Evolutionary conservation across 805 yeast species (phyloP).

Genomic region (Tetrapisispora arboricola): DNA sequence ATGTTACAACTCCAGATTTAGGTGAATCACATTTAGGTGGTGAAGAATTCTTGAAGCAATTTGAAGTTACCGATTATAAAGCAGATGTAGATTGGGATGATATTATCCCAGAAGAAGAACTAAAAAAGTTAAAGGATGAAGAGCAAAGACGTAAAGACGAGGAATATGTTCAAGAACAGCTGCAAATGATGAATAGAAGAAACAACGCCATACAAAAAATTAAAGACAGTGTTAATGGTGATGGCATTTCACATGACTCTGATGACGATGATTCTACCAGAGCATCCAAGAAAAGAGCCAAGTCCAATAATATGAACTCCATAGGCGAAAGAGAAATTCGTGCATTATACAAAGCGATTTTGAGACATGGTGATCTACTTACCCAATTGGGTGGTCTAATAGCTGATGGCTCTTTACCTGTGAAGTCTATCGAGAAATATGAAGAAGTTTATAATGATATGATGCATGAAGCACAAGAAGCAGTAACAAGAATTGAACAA

Average conservation of each 20-base stretch:
- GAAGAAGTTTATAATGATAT: constrained; percentile 70
- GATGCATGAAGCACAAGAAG: constrained; percentile 47
- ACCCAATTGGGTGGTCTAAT: constrained; percentile 75
- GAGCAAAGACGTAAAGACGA: constrained; percentile 84
- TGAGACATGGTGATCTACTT: constrained; percentile 70
- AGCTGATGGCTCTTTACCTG: constrained; percentile 81
- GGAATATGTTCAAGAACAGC: constrained; percentile 76
- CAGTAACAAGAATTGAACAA: constrained; percentile 55
- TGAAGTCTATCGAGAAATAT: constrained; percentile 70
- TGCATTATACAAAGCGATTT: constrained; percentile 70
- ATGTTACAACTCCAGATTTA: constrained; percentile 86
- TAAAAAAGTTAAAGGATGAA: constrained; percentile 79
- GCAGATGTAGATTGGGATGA: constrained; percentile 99
- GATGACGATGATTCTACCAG: constrained; percentile 32
- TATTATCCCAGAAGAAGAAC: constrained; percentile 91
- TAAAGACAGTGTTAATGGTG: constrained; percentile 34
- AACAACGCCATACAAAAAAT: constrained; percentile 61
- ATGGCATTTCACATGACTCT: constrained; percentile 32
- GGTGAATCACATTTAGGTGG: constrained; percentile 98
- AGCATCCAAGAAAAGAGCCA: constrained; percentile 30
- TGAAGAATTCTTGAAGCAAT: constrained; percentile 92
- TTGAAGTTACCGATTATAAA: constrained; percentile 96
- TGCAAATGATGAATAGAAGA: constrained; percentile 76
- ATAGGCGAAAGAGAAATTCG: constrained; percentile 82
- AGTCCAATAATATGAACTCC: constrained; percentile 39